A percentile compares a stretch with the other conserved stretches of the same genome.
These are phyloP conservation scores for Neurospora sp. DNA, from an alignment of 495 filamentous ascomycete species.

Conservation along the genomic window DNA sequence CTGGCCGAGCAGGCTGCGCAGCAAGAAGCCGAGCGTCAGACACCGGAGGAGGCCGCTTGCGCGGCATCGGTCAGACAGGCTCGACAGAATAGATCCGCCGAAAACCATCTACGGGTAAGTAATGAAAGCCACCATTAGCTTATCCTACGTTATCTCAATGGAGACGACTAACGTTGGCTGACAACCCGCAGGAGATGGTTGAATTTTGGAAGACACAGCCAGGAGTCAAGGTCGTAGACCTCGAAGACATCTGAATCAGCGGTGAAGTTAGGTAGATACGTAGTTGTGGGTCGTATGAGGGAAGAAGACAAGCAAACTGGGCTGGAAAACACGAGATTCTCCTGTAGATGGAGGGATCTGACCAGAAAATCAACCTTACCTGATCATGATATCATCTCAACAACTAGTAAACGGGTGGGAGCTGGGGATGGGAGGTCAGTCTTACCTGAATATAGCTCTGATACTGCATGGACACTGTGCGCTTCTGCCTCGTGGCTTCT, in stretches of 20 bases:
- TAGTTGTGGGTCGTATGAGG: no score
- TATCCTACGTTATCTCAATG: background rate
- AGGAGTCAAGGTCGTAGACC: background rate
- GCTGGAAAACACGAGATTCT: background rate
- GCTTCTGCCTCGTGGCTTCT: background rate
- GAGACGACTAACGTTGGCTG: background rate
- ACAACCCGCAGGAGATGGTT: background rate
- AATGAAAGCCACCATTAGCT: background rate
- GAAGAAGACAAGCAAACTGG: no score
- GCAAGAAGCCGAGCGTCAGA: background rate
- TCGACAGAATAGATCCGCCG: background rate
- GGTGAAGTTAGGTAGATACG: background rate
- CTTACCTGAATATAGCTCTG: background rate
- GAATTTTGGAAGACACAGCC: background rate
- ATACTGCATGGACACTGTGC: background rate
- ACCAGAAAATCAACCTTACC: background rate
- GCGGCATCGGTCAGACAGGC: background rate
- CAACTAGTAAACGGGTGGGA: background rate
- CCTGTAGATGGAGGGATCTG: background rate
- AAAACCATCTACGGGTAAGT: background rate
- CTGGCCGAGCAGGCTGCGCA: background rate
- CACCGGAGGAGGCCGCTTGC: background rate
- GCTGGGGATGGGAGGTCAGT: background rate
- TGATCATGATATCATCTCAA: background rate
- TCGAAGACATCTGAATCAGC: background rate